Evolutionary conservation across 2,329 filamentous ascomycete species (phyloP).

Genomic region (Cercospora janseana): DNA sequence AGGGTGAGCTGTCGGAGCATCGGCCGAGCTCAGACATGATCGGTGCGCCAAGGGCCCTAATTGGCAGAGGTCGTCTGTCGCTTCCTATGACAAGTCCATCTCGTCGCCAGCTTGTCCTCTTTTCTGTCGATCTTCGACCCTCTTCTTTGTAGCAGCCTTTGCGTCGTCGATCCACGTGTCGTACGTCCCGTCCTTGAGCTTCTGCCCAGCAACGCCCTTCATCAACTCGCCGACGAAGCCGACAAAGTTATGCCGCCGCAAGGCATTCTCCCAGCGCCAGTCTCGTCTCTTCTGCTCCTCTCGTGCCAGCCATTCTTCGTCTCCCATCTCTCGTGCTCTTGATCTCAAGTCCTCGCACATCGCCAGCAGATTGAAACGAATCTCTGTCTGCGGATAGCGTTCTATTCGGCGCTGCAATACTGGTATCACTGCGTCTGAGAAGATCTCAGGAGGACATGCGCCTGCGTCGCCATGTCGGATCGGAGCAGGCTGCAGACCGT

Average conservation of each 20-base stretch:
- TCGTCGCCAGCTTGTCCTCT: conserved; percentile 41
- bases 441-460: conserved; percentile 70
- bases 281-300: conserved; percentile 80
- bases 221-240: conserved; percentile 89
- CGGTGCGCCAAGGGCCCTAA: too few relatives aligned
- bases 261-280: conserved; percentile 93
- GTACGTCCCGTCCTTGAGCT: conserved; percentile 68
- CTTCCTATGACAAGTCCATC: conserved; percentile 38
- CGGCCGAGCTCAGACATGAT: too few relatives aligned
- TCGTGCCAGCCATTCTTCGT: conserved; percentile 70
- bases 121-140: conserved; percentile 48
- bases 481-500: conserved; percentile 88
- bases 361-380: conserved; percentile 92
- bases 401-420: conserved; percentile 81
- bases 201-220: conserved; percentile 76
- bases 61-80: too few relatives aligned
- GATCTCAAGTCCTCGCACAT: conserved; percentile 82
- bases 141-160: conserved; percentile 56
- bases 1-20: too few relatives aligned
- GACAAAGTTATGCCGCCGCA: conserved; percentile 92
- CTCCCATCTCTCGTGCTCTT: conserved; percentile 75
- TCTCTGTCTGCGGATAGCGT: conserved; percentile 82
- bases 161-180: conserved; percentile 70
- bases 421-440: conserved; percentile 78
- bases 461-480: conserved; percentile 72